Evolutionary conservation across 2,329 filamentous ascomycete species (phyloP).

Genomic region (Aspergillus carbonarius): DNA sequence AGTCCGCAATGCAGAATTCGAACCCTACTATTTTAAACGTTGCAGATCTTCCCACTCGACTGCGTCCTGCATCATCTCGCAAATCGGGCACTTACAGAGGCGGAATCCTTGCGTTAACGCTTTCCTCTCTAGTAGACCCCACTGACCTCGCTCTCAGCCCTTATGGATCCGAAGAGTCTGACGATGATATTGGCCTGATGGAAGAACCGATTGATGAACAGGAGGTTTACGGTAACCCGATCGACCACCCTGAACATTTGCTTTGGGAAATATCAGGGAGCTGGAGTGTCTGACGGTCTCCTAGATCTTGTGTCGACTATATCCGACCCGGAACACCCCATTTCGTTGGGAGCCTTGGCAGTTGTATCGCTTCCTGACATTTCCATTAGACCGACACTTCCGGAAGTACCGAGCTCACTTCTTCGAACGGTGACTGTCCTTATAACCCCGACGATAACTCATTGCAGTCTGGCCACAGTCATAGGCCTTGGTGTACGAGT

Average conservation of each 20-base stretch:
- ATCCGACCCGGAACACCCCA: constrained; percentile 92
- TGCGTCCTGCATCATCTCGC: constrained; percentile 43
- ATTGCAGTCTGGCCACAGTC: constrained; percentile 94
- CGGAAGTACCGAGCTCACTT: constrained; percentile 55
- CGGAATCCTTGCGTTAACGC: constrained; percentile 53
- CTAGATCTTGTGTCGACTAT: constrained; percentile 91
- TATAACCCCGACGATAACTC: constrained; percentile 93
- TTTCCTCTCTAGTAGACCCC: constrained; percentile 51
- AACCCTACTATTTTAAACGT: constrained; percentile 91
- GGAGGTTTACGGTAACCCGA: constrained; percentile 78
- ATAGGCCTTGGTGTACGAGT: constrained; percentile 93
- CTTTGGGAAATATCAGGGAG: not conserved
- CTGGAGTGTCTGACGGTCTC: not conserved
- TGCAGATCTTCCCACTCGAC: constrained; percentile 82
- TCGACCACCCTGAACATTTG: not conserved
- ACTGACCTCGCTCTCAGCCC: constrained; percentile 48
- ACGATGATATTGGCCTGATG: constrained; percentile 58
- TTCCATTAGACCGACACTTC: constrained; percentile 68
- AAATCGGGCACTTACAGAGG: constrained; percentile 38
- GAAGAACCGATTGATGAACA: constrained; percentile 92
- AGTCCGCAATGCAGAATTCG: constrained; percentile 50
- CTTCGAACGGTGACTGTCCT: constrained; percentile 78
- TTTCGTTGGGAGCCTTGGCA: constrained; percentile 87
- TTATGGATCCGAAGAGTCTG: constrained; percentile 36
- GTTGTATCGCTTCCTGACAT: constrained; percentile 98